Percentiles rank a stretch among this genome's conserved stretches.
Conservation (phyloP, 1,139 yeast species). For the Saccharomyces hybrid region DNA sequence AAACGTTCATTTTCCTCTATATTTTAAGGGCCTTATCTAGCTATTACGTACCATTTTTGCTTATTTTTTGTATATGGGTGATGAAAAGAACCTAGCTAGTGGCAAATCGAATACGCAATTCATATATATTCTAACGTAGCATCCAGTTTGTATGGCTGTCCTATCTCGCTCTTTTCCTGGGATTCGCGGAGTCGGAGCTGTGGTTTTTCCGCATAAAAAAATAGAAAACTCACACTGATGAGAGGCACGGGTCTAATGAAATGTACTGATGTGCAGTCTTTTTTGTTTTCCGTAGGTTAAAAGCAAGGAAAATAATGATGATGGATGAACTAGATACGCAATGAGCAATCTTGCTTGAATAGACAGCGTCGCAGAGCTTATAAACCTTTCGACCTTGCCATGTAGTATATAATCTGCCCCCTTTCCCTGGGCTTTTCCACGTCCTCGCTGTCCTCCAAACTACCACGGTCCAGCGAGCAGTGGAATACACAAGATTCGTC, state of each 20-base stretch:
- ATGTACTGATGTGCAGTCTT: not conserved
- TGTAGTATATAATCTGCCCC: constrained; percentile 31
- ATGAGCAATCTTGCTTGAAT: not conserved
- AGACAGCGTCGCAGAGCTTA: constrained; percentile 2
- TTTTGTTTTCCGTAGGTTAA: not conserved
- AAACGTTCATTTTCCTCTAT: not conserved
- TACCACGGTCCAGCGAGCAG: constrained; percentile 29
- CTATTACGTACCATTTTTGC: constrained; percentile 17
- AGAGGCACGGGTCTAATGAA: not conserved
- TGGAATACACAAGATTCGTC: constrained; percentile 31
- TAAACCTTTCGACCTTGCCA: constrained; percentile 27
- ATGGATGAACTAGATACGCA: no score
- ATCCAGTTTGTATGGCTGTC: not conserved
- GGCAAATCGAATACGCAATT: not conserved
- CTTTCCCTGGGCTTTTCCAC: constrained; percentile 19
- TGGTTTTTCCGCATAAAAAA: not conserved
- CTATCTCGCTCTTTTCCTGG: not conserved
- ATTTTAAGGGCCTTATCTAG: not conserved
- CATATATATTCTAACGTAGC: not conserved
- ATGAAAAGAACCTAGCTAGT: not conserved
- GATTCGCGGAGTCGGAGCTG: not conserved
- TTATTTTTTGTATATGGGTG: constrained; percentile 5
- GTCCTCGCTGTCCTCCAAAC: constrained; percentile 13
- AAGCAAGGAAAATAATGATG: not conserved
- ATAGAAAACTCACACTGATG: not conserved